Base-by-base conservation (phyloP, 2,329 filamentous ascomycete genomes). In the Colletotrichum liriopes region DNA sequence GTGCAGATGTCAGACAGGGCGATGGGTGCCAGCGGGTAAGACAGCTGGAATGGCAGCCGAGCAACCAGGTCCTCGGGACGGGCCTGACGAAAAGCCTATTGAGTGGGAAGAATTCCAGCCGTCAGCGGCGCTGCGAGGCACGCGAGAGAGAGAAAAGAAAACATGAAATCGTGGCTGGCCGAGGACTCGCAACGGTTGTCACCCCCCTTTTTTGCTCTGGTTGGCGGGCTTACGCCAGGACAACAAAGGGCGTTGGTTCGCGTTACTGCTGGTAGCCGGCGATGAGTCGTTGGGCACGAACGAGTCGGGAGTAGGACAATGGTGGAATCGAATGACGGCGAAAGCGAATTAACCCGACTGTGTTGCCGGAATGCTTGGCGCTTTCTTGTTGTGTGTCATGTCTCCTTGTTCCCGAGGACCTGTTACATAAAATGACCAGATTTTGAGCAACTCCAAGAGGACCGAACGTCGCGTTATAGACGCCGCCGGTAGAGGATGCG, bases 31-130 rank as follows among this genome's bases (percentile, higher is more conserved):
- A 37, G 32, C 41, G 5, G 47, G 16, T 29, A 37, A 51, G 55
- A 55, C 37, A 41, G 39, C 16, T 26, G 32, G 9, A 11, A 32
- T 45, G 29, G 20, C 52, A 43, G 18, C 54, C 20, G 45, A 45
- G 60, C 70, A 70, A 72, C 70, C 66, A 37, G 60, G 23, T 47
- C 35, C 54, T 55, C 54, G 70, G 70, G 54, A 72, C 70, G 16
- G 43, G 43, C 39, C 20, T 35, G 29, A 26, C 20, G 45, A 18
- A 51, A 62, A 41, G 59, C 32, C 45, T 12, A 37, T 20, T 43
- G 39, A 47, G 58, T 12, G 26, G 45, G 29, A 26, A 29, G 52
- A 23, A 65, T 26, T 29, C 23, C 26, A n/a, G 9, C 52, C 43
- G 56, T 62, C 68, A 62, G 65, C 56, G 56, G 55, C 55, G 62